These are phyloP conservation scores for Closterium sp. DNA, from an alignment of 139 green algal genomes.

Conservation along the genomic window DNA sequence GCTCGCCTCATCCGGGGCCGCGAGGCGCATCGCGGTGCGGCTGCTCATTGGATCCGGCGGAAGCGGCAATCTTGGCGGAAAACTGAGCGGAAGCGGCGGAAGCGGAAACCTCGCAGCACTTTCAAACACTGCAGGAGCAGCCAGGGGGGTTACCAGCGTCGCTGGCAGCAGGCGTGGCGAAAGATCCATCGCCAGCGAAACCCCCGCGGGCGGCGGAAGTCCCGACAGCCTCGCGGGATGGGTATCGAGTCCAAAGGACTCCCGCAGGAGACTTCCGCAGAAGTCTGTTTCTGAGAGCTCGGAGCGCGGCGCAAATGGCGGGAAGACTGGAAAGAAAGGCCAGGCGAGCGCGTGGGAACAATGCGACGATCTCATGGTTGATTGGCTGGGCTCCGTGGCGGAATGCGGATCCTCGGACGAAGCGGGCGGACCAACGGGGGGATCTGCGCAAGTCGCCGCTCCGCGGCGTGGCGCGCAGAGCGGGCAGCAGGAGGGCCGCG, in stretches of 20 bases:
- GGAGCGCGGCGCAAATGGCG: background rate
- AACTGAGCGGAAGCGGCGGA: background rate
- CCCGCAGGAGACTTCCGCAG: background rate
- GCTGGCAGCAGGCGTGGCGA: background rate
- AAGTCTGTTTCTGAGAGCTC: background rate
- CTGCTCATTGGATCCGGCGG: background rate
- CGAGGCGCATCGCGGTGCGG: background rate
- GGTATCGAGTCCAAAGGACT: background rate
- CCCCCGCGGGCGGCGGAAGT: background rate
- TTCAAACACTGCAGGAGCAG: background rate
- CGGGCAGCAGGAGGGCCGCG: background rate
- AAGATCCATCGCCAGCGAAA: background rate
- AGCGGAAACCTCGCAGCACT: background rate
- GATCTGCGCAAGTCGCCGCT: background rate
- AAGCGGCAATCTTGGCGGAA: background rate
- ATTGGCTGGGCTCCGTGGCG: background rate
- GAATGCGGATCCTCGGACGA: background rate
- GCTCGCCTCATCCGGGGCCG: background rate
- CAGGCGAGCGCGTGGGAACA: background rate
- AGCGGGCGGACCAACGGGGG: background rate
- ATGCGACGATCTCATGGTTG: background rate
- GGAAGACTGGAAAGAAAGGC: background rate
- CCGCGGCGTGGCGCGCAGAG: background rate
- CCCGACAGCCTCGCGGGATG: background rate
- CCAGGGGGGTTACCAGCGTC: background rate